Base-by-base conservation (phyloP, 768 basidiomycete genomes). In the Punctularia strigosozonata region DNA sequence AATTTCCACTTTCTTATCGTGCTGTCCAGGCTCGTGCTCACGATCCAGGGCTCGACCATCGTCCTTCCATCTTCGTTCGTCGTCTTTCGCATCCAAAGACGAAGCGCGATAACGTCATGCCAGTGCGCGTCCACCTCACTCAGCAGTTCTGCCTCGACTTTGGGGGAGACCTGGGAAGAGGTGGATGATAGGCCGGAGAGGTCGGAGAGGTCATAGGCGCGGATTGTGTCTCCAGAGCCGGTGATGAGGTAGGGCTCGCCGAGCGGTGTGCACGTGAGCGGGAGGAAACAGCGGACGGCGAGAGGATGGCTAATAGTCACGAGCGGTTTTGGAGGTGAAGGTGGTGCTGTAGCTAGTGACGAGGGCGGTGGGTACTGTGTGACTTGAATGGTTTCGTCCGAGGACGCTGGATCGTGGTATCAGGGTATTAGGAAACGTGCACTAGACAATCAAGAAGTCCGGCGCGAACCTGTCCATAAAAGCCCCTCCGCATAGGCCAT, bases 1-100 rank as follows among this genome's bases (percentile, higher is more conserved):
- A 92, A 60, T 51, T 65, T 73, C 92, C 92, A 98, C 52, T 75
- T 77, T 45, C 92, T 68, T 36, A 98, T 65, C 17, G 91, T 95
- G 30, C 79, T 75, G 54, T 98, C 94, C 42, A 98, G 59, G 52
- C 89, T 80, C 0, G 79, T 69, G 42, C 80, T 90, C 25, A 97
- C 58, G 30, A 97, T 67, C 81, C 85, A 91, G 15, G 80, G 75
- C 48, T 88, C 85, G 10, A 73, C 53, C 45, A 62, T 64, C n/a
- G 62, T 66, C 38, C 51, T 58, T 6, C 65, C 65, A 44, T 68
- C 70, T 19, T 60, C 60, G 6, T 63, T 65, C 21, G 58, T 53
- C 5, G 60, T 62, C 39, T 55, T 63, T 21, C 77, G 69, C 47
- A 71, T 60, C 89, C 90, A 95, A 8, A 80, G 60, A 21, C 70